phyloP scores from a whole-genome alignment of 2,329 filamentous ascomycete genomes.

The Colletotrichum eremochloae region DNA sequence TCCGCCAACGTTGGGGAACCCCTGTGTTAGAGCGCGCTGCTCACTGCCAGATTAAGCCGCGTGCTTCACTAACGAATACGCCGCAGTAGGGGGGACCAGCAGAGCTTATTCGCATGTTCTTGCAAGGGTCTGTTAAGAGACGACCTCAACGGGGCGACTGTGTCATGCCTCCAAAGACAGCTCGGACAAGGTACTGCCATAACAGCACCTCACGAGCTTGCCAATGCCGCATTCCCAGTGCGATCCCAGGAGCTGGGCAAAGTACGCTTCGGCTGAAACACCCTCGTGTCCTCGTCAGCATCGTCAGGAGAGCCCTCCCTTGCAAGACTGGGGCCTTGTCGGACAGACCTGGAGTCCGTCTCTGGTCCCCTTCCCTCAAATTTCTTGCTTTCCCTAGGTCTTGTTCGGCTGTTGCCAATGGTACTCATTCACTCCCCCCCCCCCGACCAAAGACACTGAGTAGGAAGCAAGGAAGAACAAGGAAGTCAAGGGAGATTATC shows the following conservation, averaged over 20 bases:
- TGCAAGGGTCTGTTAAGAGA: not conserved
- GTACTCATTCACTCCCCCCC: not conserved
- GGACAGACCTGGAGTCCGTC: not conserved
- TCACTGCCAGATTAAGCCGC: not conserved
- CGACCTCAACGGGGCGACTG: not conserved
- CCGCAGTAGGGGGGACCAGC: not conserved
- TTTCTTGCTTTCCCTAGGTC: not conserved
- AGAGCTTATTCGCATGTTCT: not conserved
- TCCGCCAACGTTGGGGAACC: too few species aligned
- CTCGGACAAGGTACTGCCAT: not conserved
- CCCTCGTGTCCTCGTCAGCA: not conserved
- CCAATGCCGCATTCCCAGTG: not conserved
- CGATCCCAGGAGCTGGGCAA: not conserved
- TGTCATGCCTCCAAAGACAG: rapidly evolving
- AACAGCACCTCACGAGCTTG: not conserved
- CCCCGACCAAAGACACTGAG: not conserved
- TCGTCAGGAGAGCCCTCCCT: not conserved
- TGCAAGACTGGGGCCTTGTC: too few species aligned
- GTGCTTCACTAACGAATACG: not conserved
- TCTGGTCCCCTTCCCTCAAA: too few species aligned
- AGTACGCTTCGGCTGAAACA: slow-evolving; percentile 15
- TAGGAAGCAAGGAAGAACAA: not conserved
- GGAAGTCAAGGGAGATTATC: not conserved
- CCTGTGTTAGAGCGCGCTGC: not conserved
- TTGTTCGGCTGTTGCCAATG: not conserved